Evolutionary conservation across 2,329 filamentous ascomycete genomes (phyloP).

Genomic region (Nannizziopsis barbatae): DNA sequence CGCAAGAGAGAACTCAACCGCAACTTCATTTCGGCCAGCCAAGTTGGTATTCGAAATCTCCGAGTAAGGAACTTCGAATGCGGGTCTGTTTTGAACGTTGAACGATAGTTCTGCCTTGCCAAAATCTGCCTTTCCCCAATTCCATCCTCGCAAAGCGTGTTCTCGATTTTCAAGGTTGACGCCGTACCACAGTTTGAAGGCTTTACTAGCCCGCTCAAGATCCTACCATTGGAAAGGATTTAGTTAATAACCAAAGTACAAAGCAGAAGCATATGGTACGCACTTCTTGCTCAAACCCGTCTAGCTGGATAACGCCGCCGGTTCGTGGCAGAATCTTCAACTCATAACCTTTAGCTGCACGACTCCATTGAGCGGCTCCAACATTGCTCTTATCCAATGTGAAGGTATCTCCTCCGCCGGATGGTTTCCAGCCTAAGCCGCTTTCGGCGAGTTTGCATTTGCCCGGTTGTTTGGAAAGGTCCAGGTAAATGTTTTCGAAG

Average conservation of each 20-base stretch:
- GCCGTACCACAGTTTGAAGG: slow-evolving; percentile 98
- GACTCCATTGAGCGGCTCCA: slow-evolving; percentile 81
- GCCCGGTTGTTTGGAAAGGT: slow-evolving; percentile 82
- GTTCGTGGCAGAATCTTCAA: slow-evolving; percentile 80
- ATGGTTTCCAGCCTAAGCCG: slow-evolving; percentile 90
- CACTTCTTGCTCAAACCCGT: slow-evolving; percentile 84
- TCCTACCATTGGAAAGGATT: slow-evolving; percentile 44
- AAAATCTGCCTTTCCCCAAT: slow-evolving; percentile 98
- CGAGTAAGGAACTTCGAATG: slow-evolving; percentile 93
- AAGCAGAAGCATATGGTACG: not conserved
- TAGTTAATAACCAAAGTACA: slow-evolving; percentile 12
- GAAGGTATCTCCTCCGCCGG: slow-evolving; percentile 77
- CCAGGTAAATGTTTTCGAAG: slow-evolving; percentile 94
- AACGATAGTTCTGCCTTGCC: slow-evolving; percentile 89
- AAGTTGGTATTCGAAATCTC: slow-evolving; percentile 97
- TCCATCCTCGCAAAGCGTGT: slow-evolving; percentile 92
- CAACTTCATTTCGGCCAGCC: slow-evolving; percentile 93
- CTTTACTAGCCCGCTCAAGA: slow-evolving; percentile 76
- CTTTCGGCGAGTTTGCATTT: slow-evolving; percentile 92
- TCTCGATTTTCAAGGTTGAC: slow-evolving; percentile 85
- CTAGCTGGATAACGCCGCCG: slow-evolving; percentile 78
- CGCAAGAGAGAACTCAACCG: slow-evolving; percentile 80
- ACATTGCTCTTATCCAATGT: slow-evolving; percentile 84
- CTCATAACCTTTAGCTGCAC: slow-evolving; percentile 83
- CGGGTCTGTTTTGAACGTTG: slow-evolving; percentile 91